These are phyloP conservation scores for Raffaelea albimanens DNA, from an alignment of 2,329 filamentous ascomycete species.

Conservation along the genomic window DNA sequence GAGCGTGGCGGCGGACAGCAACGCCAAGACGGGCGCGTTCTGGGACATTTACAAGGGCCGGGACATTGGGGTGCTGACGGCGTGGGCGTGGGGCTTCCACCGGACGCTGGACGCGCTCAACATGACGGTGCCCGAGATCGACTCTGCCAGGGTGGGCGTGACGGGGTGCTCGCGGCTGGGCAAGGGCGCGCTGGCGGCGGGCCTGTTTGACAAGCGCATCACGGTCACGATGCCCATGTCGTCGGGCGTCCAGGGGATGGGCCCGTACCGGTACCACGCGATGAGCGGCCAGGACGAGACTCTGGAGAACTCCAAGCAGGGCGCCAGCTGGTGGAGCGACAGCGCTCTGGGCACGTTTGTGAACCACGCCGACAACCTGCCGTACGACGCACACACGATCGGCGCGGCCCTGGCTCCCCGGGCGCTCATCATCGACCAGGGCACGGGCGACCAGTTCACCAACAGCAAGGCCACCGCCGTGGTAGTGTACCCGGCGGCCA, in stretches of 20 bases:
- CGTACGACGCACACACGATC: slow-evolving; percentile 49
- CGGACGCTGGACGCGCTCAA: slow-evolving; percentile 43
- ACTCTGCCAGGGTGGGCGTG: slow-evolving; percentile 30
- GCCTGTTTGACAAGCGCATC: slow-evolving; percentile 40
- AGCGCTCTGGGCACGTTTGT: slow-evolving; percentile 40
- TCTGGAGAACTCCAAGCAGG: slow-evolving; percentile 39
- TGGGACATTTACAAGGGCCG: slow-evolving; percentile 38
- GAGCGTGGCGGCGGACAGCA: slow-evolving; percentile 37
- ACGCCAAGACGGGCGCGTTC: slow-evolving; percentile 37
- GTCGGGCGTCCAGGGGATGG: slow-evolving; percentile 44
- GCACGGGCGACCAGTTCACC: slow-evolving; percentile 36
- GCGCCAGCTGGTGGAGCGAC: slow-evolving; percentile 48
- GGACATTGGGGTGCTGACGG: slow-evolving; percentile 41
- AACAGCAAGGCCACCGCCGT: slow-evolving; percentile 39
- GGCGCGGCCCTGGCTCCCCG: slow-evolving; percentile 49
- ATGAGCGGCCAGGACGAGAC: slow-evolving; percentile 35
- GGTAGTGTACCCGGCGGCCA: slow-evolving; percentile 40
- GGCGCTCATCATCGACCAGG: slow-evolving; percentile 46
- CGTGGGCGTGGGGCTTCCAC: slow-evolving; percentile 47
- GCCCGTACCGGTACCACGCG: slow-evolving; percentile 39
- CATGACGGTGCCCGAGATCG: slow-evolving; percentile 35
- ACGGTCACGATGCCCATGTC: slow-evolving; percentile 47
- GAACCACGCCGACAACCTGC: slow-evolving; percentile 44
- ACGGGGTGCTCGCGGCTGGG: slow-evolving; percentile 46
- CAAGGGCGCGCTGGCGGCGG: slow-evolving; percentile 43